phyloP scores from a whole-genome alignment of 2,329 filamentous ascomycete genomes.

The Xylariaceae sp. region DNA sequence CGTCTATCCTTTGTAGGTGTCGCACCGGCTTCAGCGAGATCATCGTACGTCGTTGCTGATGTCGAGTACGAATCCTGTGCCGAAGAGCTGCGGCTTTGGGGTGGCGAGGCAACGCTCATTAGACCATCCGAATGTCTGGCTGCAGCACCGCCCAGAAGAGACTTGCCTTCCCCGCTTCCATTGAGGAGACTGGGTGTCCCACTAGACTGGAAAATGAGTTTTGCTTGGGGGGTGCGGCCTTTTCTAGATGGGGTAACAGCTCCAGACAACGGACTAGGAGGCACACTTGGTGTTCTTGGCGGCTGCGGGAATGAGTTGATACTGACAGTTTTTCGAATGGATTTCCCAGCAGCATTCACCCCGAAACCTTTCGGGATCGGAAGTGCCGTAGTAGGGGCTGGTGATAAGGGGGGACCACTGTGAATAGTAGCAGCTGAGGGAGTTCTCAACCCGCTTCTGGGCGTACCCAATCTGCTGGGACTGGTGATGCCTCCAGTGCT shows the following conservation, averaged over 20 bases:
- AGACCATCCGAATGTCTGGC: conserved; percentile 69
- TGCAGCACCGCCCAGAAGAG: conserved; percentile 58
- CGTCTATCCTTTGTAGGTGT: conserved; percentile 41
- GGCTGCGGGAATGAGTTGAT: conserved; percentile 93
- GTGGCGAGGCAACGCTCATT: conserved; percentile 73
- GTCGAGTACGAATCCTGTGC: conserved; percentile 90
- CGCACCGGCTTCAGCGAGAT: conserved; percentile 55
- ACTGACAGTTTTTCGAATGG: conserved; percentile 81
- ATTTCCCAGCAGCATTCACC: conserved; percentile 59
- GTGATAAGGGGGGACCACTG: conserved; percentile 43
- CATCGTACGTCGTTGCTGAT: conserved; percentile 84
- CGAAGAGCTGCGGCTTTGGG: conserved; percentile 87
- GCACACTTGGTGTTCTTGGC: conserved; percentile 64
- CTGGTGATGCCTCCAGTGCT: conserved; percentile 50
- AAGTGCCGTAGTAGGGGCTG: conserved; percentile 50
- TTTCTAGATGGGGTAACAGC: conserved; percentile 45
- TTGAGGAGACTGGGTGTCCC: conserved; percentile 72
- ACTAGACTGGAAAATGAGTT: conserved; percentile 46
- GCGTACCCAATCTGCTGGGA: conserved; percentile 42
- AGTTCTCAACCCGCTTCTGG: conserved; percentile 55
- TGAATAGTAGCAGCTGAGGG: conserved; percentile 52
- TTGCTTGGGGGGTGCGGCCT: conserved; percentile 47
- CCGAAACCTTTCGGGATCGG: conserved; percentile 53
- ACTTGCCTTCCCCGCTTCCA: conserved; percentile 72
- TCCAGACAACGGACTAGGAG: conserved; percentile 55